Conservation (phyloP, 2,329 filamentous ascomycete genomes). For the Cordyceps fumosorosea region DNA sequence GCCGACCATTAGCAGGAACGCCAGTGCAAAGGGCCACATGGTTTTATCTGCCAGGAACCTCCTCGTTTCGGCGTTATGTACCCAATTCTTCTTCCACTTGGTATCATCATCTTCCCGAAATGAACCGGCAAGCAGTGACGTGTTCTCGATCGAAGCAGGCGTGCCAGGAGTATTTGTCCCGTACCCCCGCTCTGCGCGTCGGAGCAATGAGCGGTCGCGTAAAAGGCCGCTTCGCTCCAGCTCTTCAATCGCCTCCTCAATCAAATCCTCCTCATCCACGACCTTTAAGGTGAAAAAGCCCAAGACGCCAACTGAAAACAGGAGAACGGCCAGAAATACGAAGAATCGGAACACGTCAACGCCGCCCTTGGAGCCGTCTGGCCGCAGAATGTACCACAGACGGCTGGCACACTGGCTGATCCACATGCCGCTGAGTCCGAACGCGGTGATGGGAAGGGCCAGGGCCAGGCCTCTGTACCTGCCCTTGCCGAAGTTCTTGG, state of each 20-base stretch:
- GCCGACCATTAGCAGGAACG: conserved; percentile 88
- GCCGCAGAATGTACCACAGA: conserved; percentile 62
- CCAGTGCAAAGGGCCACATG: conserved; percentile 90
- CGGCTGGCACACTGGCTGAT: conserved; percentile 80
- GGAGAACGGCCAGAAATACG: conserved; percentile 69
- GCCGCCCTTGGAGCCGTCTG: conserved; percentile 57
- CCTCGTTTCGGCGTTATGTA: conserved; percentile 85
- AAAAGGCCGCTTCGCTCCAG: conserved; percentile 83
- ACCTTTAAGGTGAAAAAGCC: conserved; percentile 70
- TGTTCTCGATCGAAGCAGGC: conserved; percentile 38
- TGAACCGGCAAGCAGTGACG: conserved; percentile 30
- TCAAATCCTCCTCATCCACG: conserved; percentile 78
- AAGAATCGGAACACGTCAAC: conserved; percentile 81
- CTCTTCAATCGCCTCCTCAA: conserved; percentile 84
- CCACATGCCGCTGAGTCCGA: conserved; percentile 94
- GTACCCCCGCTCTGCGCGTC: conserved; percentile 50
- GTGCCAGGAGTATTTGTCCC: conserved; percentile 43
- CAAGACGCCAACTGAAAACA: conserved; percentile 63
- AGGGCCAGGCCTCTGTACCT: conserved; percentile 83
- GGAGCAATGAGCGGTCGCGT: conserved; percentile 67
- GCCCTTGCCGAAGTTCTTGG: conserved; percentile 94
- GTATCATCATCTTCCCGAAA: conserved; percentile 40
- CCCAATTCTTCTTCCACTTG: conserved; percentile 74
- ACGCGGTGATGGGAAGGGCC: conserved; percentile 83
- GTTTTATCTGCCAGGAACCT: conserved; percentile 80